These are phyloP conservation scores for Salinomyces thailandicus DNA, from an alignment of 2,329 filamentous ascomycete genomes.

Conservation along the genomic window DNA sequence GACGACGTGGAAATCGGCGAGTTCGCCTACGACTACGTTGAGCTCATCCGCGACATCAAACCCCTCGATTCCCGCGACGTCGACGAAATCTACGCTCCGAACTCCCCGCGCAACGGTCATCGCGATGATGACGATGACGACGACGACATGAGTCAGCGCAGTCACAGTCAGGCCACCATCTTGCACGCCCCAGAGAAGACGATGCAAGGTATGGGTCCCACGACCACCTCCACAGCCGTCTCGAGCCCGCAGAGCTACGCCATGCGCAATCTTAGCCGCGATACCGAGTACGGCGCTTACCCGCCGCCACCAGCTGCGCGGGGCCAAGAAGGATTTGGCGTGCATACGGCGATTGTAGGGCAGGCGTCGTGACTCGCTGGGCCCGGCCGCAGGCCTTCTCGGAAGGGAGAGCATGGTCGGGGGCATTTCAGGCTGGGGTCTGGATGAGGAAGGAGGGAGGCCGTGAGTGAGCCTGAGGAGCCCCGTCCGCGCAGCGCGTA, in stretches of 20 bases:
- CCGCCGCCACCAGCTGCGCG: background rate
- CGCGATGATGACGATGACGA: too few species aligned
- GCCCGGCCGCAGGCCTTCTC: too few species aligned
- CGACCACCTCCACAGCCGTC: too few species aligned
- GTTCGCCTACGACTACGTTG: constrained; percentile 92
- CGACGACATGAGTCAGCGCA: constrained; percentile 8
- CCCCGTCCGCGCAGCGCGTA: too few species aligned
- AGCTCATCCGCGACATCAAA: constrained; percentile 61
- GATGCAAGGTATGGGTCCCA: background rate
- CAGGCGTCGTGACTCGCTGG: constrained; percentile 6
- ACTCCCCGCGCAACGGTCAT: too few species aligned
- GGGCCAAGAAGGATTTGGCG: too few species aligned
- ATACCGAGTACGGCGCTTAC: background rate
- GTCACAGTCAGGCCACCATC: constrained; percentile 11
- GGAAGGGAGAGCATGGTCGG: too few species aligned
- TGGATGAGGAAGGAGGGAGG: too few species aligned
- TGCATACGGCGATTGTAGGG: too few species aligned
- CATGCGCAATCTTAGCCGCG: constrained; percentile 4
- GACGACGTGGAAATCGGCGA: constrained; percentile 85
- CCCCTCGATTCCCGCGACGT: constrained; percentile 9
- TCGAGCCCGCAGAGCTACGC: constrained; percentile 2
- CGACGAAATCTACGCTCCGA: constrained; percentile 3
- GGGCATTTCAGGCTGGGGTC: too few species aligned
- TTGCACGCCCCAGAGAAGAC: constrained; percentile 5
- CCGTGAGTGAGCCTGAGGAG: too few species aligned